Conservation (phyloP, 2,329 filamentous ascomycete genomes). For the Tolypocladium amazonense region DNA sequence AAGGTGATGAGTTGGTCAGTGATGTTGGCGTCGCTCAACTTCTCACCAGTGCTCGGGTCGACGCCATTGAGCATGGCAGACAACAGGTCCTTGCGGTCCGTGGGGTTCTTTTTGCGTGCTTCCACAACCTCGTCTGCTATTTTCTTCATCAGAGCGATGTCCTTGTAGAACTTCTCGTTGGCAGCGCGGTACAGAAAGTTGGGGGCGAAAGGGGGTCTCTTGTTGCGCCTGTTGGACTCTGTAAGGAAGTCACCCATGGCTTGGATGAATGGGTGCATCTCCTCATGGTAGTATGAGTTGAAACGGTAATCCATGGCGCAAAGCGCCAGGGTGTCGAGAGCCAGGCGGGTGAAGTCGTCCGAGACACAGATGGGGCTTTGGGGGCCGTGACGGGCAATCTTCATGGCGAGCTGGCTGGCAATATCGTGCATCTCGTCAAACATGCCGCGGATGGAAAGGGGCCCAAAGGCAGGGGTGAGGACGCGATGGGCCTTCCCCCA, state of each 20-base stretch:
- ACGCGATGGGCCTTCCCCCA: slow-evolving; percentile 59
- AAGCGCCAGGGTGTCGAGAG: slow-evolving; percentile 61
- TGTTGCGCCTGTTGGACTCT: slow-evolving; percentile 41
- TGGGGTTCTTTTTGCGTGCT: slow-evolving; percentile 42
- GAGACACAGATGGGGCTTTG: slow-evolving; percentile 45
- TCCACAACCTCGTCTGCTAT: slow-evolving; percentile 51
- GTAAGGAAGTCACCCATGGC: slow-evolving; percentile 55
- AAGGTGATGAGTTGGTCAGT: slow-evolving; percentile 65
- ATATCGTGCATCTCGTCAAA: slow-evolving; percentile 62
- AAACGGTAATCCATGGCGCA: slow-evolving; percentile 64
- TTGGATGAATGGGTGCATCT: slow-evolving; percentile 58
- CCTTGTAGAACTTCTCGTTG: slow-evolving; percentile 38
- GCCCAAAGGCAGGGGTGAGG: slow-evolving; percentile 60
- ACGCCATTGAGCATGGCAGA: slow-evolving; percentile 58
- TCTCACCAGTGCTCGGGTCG: slow-evolving; percentile 56
- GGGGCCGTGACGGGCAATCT: slow-evolving; percentile 56
- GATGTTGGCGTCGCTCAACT: slow-evolving; percentile 52
- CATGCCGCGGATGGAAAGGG: slow-evolving; percentile 56
- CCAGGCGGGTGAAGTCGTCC: slow-evolving; percentile 62
- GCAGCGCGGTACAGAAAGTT: slow-evolving; percentile 37
- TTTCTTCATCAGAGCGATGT: slow-evolving; percentile 44
- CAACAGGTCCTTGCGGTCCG: slow-evolving; percentile 54
- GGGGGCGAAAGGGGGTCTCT: slow-evolving; percentile 32
- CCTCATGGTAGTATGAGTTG: slow-evolving; percentile 62
- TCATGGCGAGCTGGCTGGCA: slow-evolving; percentile 53